Conservation (phyloP, 129 eudicot genomes). For the Kitagawia praeruptora region DNA sequence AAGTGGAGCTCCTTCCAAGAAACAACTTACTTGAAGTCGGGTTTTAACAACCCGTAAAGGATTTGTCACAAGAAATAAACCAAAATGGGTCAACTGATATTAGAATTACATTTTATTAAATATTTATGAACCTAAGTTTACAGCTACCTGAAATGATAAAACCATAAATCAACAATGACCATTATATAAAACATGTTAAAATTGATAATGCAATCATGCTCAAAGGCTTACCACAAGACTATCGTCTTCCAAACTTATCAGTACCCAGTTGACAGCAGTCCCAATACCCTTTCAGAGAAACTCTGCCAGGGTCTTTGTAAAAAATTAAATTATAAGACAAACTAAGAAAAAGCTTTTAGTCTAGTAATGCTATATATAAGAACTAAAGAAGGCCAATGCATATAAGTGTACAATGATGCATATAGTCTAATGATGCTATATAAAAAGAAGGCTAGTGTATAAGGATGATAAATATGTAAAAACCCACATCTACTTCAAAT, state of each 20-base stretch:
- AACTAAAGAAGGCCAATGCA: too few species aligned
- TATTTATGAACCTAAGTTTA: neutral
- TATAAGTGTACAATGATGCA: too few species aligned
- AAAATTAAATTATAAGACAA: too few species aligned
- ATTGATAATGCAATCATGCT: neutral
- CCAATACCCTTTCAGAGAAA: constrained; percentile 95
- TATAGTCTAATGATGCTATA: too few species aligned
- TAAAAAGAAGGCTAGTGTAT: too few species aligned
- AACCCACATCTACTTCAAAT: too few species aligned
- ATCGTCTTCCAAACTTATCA: constrained; percentile 32
- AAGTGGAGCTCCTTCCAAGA: too few species aligned
- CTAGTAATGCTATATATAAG: too few species aligned
- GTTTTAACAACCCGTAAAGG: constrained; percentile 98
- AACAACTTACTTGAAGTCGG: constrained; percentile 63
- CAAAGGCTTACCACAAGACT: constrained; percentile 11
- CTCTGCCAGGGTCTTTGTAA: constrained; percentile 62
- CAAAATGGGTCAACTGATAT: neutral
- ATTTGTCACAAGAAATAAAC: constrained; percentile 26
- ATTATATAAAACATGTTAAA: neutral
- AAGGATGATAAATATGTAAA: too few species aligned
- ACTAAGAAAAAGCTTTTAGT: too few species aligned
- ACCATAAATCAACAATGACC: neutral
- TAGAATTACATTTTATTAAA: neutral
- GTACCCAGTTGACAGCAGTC: constrained; percentile 99
- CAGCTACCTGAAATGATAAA: neutral